Base-by-base conservation (phyloP, 1,284 basidiomycete species). In the Leccinum griseonigrum region DNA sequence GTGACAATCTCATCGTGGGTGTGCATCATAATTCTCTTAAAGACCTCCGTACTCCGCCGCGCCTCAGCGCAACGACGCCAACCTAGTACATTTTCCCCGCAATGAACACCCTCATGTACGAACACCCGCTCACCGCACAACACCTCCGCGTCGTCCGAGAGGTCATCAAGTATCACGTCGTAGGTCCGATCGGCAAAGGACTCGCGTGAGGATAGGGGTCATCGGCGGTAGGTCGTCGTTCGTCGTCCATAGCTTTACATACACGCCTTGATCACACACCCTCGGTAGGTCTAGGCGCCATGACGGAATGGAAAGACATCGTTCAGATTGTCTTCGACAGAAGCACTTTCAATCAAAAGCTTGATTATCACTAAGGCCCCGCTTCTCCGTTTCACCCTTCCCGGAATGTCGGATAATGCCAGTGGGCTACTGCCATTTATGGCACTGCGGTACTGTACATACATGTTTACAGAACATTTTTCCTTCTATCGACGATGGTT, bases 91-190 rank as follows among this genome's bases (percentile, higher is more conserved):
- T 98, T 34, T 98, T 96, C 70, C 97, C 97, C 3, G 97, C 97
- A 0, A 99, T 99, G 97, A 99, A 99, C 75, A 99, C 97, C 5
- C 81, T 93, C 66, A 98, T 99, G 97, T 98, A 92, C 73, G 84
- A 92, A 65, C 95, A 99, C 71, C 94, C 95, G n/a, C 80, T 98
- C 38, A 98, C 97, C 0, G 82, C 83, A 2, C 84, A 88, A 63
- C 97, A 99, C 69, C 73, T 98, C 18, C 80, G 83, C 9, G 71
- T 98, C 22, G 22, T 22, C 22, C 22, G 22, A 22, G 22, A 22
- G 22, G 22, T 22, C 22, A 22, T 22, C 22, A 22, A 22, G 22
- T 22, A 97, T 71, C 77, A 86, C 48, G 83, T 98, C 7, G 79
- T 90, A 22, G 22, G 22, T 22, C 22, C 22, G 22, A 22, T 22